Evolutionary conservation across 345 rosid species (phyloP).

Genomic region (Brassica carinata): DNA sequence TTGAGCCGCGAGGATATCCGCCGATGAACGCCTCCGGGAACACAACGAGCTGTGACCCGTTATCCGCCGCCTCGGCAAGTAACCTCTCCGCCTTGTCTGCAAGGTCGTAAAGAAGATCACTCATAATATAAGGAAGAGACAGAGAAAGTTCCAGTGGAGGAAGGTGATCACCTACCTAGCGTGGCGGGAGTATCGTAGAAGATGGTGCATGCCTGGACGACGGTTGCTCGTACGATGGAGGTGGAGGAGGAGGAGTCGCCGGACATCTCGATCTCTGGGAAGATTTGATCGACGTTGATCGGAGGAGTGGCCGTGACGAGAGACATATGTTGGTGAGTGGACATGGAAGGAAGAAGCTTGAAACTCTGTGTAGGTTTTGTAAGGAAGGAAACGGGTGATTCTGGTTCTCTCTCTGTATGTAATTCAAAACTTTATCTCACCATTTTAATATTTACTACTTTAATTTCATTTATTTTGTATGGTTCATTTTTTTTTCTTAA

Average conservation of each 20-base stretch:
- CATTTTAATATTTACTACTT: background rate
- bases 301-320: constrained; percentile 48
- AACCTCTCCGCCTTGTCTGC: constrained; percentile 90
- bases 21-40: constrained; percentile 97
- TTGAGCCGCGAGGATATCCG: constrained; percentile 90
- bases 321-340: constrained; percentile 50
- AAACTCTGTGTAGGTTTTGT: background rate
- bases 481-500: background rate
- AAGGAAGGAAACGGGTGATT: background rate
- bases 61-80: constrained; percentile 78
- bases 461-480: background rate
- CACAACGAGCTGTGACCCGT: constrained; percentile 83
- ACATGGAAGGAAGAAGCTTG: constrained; percentile 2
- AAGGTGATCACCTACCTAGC: constrained; percentile 48
- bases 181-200: constrained; percentile 93
- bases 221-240: constrained; percentile 75
- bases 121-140: background rate
- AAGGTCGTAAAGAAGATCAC: background rate
- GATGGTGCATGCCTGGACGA: constrained; percentile 89
- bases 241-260: constrained; percentile 48
- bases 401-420: background rate
- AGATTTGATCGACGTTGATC: constrained; percentile 44
- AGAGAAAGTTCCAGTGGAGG: background rate
- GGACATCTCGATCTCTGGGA: constrained; percentile 85
- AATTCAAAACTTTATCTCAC: background rate